Conservation (phyloP, 83 land plant genomes). For the Picea engelmannii region DNA sequence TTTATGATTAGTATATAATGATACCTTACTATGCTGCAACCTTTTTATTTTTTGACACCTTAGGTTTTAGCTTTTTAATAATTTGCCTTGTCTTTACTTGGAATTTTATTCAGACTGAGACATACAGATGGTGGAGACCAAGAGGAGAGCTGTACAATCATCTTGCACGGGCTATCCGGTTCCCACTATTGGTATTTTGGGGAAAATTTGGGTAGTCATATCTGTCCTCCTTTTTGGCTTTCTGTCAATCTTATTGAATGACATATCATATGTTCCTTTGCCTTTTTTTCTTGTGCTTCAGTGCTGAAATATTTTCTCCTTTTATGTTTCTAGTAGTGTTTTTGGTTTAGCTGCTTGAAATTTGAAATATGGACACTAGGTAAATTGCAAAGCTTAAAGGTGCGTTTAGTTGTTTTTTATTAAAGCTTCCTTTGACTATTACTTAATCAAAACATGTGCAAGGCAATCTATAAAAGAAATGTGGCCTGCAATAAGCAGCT, state of each 20-base stretch:
- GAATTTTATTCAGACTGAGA: constrained; percentile 24
- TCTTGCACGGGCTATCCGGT: constrained; percentile 30
- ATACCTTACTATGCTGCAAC: neutral
- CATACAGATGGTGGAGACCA: constrained; percentile 54
- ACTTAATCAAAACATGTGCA: too few species aligned
- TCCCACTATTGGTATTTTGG: constrained; percentile 51
- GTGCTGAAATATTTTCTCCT: neutral
- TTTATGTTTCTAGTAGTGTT: constrained; percentile 2
- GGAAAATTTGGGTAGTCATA: constrained; percentile 46
- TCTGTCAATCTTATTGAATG: neutral
- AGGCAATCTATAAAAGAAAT: too few species aligned
- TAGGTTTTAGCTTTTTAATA: neutral
- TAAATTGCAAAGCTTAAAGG: too few species aligned
- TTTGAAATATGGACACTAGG: too few species aligned
- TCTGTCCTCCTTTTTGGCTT: neutral
- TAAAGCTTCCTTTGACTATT: too few species aligned
- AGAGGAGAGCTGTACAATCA: constrained; percentile 39
- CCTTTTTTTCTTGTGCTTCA: neutral
- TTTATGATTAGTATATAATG: neutral
- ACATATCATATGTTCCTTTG: neutral
- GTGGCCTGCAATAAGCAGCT: too few species aligned
- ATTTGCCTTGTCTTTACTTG: neutral
- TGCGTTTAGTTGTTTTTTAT: too few species aligned
- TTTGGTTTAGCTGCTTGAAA: neutral
- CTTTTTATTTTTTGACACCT: neutral